Conservation (phyloP, 2,329 filamentous ascomycete genomes). For the Colletotrichum lini region DNA sequence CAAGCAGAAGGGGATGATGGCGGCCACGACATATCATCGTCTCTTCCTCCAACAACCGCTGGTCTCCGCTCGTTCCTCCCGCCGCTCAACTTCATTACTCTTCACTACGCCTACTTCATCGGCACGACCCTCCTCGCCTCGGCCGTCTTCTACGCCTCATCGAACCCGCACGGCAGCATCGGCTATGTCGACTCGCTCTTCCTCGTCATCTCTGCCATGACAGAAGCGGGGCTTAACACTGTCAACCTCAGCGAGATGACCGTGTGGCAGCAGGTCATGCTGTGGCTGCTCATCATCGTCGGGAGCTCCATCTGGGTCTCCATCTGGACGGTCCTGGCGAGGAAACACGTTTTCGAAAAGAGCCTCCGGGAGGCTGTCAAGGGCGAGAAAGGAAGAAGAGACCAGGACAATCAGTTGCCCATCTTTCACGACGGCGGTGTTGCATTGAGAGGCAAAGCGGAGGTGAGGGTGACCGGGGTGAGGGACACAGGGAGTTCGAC, state of each 20-base stretch:
- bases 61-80: conserved; percentile 46
- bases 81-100: conserved; percentile 71
- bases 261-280: conserved; percentile 76
- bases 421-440: background rate
- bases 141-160: conserved; percentile 73
- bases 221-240: conserved; percentile 77
- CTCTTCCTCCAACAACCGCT: background rate
- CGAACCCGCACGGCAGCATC: conserved; percentile 65
- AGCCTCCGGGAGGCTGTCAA: conserved; percentile 69
- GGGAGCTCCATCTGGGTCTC: conserved; percentile 79
- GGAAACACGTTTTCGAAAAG: conserved; percentile 73
- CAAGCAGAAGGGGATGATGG: too few species aligned
- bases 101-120: conserved; percentile 79
- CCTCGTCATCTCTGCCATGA: conserved; percentile 76
- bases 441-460: background rate
- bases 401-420: conserved; percentile 49
- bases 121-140: conserved; percentile 68
- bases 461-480: background rate
- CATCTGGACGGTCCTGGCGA: conserved; percentile 72
- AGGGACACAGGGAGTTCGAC: background rate
- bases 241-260: conserved; percentile 75
- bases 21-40: background rate
- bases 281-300: conserved; percentile 76
- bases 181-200: conserved; percentile 77
- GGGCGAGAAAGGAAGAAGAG: conserved; percentile 53